Evolutionary conservation across 495 filamentous ascomycete genomes (phyloP), one percentile per base, ranked within the genome.

Genomic region (Halenospora varia): DNA sequence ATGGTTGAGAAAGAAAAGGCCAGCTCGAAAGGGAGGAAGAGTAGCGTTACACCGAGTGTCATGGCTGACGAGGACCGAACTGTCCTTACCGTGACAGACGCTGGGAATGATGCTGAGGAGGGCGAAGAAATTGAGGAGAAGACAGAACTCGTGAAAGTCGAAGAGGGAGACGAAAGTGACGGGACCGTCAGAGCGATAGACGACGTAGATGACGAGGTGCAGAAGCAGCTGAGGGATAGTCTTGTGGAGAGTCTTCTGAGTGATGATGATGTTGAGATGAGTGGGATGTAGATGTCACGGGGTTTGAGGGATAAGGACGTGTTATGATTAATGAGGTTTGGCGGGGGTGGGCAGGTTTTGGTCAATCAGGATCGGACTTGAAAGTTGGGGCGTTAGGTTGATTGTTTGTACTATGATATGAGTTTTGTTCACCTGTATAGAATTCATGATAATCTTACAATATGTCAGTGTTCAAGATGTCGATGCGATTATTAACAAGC

Each of bases 161-260:
- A 70, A 42, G 72, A 70, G 25, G 71, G 70, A 25, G 70, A 70
- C 19, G 69, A 62, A 18, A 67, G 62, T 69, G 24, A 64, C 11
- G 67, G 66, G 48, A 66, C 63, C n/a, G 52, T 17, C 9, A 51
- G 45, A 15, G 39, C 41, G 24, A 55, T 46, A n/a, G 45, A 18
- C 15, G 52, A 26, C 19, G 39, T 4, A 56, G 64, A 41, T 3
- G 65, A 61, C 10, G 55, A 47, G 24, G 39, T 3, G 65, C 63
- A 13, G 55, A 47, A 25, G 39, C 9, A n/a, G 55, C 42, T n/a
- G 4, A 63, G 61, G 9, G 71, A 69, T 54, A 23, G 50, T 40
- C 23, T 67, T 2, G 73, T 78, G 3, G 70, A 72, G 41, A 76
- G 78, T 19, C 53, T 78, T 48, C 62, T 78, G 67, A 71, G 72